These are phyloP conservation scores for Lyophyllum atratum DNA, from an alignment of 768 basidiomycete species.

Conservation along the genomic window DNA sequence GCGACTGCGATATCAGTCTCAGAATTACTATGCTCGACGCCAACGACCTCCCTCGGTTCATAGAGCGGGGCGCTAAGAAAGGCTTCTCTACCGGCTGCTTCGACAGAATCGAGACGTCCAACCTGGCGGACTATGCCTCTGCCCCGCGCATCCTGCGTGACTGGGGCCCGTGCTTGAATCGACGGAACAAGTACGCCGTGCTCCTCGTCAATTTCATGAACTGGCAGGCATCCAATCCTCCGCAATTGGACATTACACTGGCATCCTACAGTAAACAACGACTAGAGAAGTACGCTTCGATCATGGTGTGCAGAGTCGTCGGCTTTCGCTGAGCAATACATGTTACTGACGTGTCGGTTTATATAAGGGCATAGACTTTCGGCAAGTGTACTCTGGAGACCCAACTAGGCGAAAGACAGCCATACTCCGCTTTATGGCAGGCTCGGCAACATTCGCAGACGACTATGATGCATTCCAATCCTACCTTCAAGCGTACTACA, in stretches of 20 bases:
- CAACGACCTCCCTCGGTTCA: constrained; percentile 26
- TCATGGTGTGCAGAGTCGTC: constrained; percentile 12
- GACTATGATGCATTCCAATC: constrained; percentile 26
- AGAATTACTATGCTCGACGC: constrained; percentile 35
- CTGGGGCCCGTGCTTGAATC: constrained; percentile 31
- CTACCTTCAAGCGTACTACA: constrained; percentile 22
- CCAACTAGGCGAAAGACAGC: neutral
- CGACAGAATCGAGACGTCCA: constrained; percentile 32
- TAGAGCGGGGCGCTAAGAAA: constrained; percentile 24
- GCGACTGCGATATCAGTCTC: constrained; percentile 27
- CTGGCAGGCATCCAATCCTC: constrained; percentile 22
- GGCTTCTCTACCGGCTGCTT: constrained; percentile 28
- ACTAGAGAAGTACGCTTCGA: constrained; percentile 16
- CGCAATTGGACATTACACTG: neutral
- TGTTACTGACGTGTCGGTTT: neutral
- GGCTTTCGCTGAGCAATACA: neutral
- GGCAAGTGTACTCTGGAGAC: neutral
- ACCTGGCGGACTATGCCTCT: constrained; percentile 24
- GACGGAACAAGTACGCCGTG: constrained; percentile 24
- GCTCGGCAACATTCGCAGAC: constrained; percentile 24
- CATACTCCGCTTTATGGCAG: neutral
- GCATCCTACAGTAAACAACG: neutral
- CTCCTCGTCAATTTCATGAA: constrained; percentile 30
- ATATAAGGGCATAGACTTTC: constrained; percentile 3
- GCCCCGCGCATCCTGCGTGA: constrained; percentile 24